Conservation (phyloP, 768 basidiomycete genomes). For the Suillus ampliporus region DNA sequence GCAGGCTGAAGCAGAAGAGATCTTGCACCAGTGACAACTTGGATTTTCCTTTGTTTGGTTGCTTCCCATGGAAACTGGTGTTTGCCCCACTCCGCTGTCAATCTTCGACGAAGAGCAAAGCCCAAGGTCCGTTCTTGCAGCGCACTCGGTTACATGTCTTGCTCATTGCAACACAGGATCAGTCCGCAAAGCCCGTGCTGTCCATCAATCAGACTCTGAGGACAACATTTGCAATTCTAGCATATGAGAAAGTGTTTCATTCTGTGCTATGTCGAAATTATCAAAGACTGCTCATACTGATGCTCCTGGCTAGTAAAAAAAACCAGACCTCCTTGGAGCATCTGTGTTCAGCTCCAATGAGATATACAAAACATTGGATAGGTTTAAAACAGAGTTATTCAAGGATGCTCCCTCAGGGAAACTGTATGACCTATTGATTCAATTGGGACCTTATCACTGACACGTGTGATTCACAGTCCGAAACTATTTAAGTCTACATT, state of each 20-base stretch:
- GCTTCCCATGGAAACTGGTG: constrained; percentile 93
- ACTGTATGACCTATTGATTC: constrained; percentile 50
- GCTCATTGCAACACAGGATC: constrained; percentile 30
- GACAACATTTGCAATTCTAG: constrained; percentile 85
- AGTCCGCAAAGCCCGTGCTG: constrained; percentile 39
- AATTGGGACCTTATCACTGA: neutral
- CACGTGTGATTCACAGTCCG: constrained; percentile 56
- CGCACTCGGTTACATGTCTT: neutral
- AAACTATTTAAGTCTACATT: too few species aligned
- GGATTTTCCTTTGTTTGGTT: constrained; percentile 88
- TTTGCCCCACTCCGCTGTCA: constrained; percentile 95
- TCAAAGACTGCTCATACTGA: neutral
- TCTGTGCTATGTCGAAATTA: neutral
- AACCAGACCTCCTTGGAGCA: constrained; percentile 71
- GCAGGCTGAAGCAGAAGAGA: constrained; percentile 66
- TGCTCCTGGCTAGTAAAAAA: constrained; percentile 53
- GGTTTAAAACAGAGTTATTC: constrained; percentile 62
- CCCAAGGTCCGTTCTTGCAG: constrained; percentile 29
- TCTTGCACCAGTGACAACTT: constrained; percentile 72
- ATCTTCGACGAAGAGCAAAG: constrained; percentile 65
- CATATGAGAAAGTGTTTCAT: constrained; percentile 76
- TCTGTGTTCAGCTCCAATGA: constrained; percentile 87
- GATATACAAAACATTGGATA: constrained; percentile 75
- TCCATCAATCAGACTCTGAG: constrained; percentile 91
- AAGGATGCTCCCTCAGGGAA: constrained; percentile 43